These are phyloP conservation scores for Amniculicola lignicola DNA, from an alignment of 495 filamentous ascomycete species.

Conservation along the genomic window DNA sequence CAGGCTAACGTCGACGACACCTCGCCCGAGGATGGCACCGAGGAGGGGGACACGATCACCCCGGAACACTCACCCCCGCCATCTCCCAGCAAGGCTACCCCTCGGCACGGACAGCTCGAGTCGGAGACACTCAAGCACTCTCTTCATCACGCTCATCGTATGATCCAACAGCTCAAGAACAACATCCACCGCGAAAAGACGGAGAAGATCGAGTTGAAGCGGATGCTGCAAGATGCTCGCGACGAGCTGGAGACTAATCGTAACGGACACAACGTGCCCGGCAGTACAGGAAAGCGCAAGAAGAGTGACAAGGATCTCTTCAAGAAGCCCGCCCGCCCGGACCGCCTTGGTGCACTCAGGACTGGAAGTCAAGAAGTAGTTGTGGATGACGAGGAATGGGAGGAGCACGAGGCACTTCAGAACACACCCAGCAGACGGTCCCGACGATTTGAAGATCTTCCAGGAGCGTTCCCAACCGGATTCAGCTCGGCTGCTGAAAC, in stretches of 20 bases:
- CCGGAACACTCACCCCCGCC: constrained; percentile 87
- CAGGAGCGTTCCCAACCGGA: constrained; percentile 43
- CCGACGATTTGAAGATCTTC: constrained; percentile 21
- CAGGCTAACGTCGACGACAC: constrained; percentile 50
- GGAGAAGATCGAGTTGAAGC: constrained; percentile 91
- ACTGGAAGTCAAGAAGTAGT: constrained; percentile 72
- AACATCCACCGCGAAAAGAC: constrained; percentile 97
- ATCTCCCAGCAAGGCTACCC: constrained; percentile 86
- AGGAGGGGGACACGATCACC: constrained; percentile 65
- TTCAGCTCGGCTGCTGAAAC: constrained; percentile 38
- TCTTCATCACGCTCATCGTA: constrained; percentile 87
- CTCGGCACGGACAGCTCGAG: constrained; percentile 83
- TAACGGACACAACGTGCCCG: constrained; percentile 50
- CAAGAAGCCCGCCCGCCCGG: constrained; percentile 71
- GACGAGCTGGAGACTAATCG: constrained; percentile 85
- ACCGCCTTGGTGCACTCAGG: constrained; percentile 73
- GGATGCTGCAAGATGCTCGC: constrained; percentile 91
- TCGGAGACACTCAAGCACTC: constrained; percentile 93
- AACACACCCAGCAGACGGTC: constrained; percentile 49
- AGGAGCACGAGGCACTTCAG: constrained; percentile 61
- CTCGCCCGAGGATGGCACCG: constrained; percentile 61
- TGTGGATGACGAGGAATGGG: constrained; percentile 80
- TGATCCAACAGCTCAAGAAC: constrained; percentile 90
- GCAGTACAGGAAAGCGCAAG: constrained; percentile 62
- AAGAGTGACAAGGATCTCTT: constrained; percentile 61